Base-by-base conservation (phyloP, 495 filamentous ascomycete species). In the Eremomyces bilateralis region DNA sequence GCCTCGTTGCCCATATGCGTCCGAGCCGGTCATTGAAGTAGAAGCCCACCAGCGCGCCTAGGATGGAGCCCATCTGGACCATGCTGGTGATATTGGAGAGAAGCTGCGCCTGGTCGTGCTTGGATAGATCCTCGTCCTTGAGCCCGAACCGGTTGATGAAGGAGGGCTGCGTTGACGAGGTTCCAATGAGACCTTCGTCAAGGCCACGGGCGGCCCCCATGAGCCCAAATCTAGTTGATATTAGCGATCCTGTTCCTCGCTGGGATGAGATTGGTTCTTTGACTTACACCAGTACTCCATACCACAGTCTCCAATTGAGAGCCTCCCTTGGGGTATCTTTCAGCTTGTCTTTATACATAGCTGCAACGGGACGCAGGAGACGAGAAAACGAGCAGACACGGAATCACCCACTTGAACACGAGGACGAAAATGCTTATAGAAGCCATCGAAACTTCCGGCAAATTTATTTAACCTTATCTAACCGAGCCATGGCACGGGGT, bases 141-240 rank as follows among this genome's bases (percentile, higher is more conserved):
- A 72, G 69, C 15, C 67, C 57, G 54, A 76, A 73, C 29, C 59
- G 61, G 3, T 50, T 41, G 42, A 71, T 62, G 42, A 79, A 80
- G 29, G 71, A 60, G 30, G 61, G 58, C 11, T 68, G 69, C 41
- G 69, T 65, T 50, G 77, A 69, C 15, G 72, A 69, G 12, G 58
- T 73, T 4, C 65, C 67, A 46, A 77, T 79, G 29, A 79, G 56
- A 21, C 73, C 75, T 48, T 80, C 75, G 42, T 80, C 75, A n/a
- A 80, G 53, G n/a, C 67, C 69, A 25, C 67, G 58, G 15, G 75
- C 75, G 18, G 75, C 73, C 34, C 73, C 73, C 52, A 78, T 67
- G 8, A 77, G 64, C 18, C 70, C 71, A 36, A 52, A 52, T n/a
- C n/a, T n/a, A n/a, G n/a, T n/a, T n/a, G 20, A 51, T 46, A 18